Percentiles rank a stretch among this genome's conserved stretches.
These are phyloP conservation scores for Lupinus albus DNA, from an alignment of 306 rosid species.

Conservation along the genomic window DNA sequence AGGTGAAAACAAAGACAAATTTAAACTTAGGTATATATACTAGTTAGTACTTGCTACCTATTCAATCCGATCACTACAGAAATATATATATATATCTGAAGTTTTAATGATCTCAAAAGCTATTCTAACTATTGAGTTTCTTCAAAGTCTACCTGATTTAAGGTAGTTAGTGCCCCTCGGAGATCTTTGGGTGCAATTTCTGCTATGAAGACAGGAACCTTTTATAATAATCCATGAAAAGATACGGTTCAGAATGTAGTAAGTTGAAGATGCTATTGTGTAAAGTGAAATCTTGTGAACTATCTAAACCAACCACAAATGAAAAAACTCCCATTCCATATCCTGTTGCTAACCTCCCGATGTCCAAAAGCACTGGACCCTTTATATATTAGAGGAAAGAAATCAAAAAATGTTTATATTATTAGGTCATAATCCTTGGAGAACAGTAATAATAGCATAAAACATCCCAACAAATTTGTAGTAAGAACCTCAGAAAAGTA, in stretches of 20 bases:
- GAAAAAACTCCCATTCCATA: constrained; percentile 98
- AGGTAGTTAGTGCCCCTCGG: constrained; percentile 78
- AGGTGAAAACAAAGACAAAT: constrained; percentile 19
- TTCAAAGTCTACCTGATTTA: constrained; percentile 70
- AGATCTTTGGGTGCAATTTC: constrained; percentile 93
- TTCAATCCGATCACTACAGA: not conserved
- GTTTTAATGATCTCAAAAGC: constrained; percentile 7
- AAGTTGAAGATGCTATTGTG: constrained; percentile 21
- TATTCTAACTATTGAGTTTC: not conserved
- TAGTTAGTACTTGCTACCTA: constrained; percentile 4
- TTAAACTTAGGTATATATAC: constrained; percentile 9
- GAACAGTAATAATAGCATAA: constrained; percentile 16
- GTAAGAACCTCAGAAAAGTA: constrained; percentile 72
- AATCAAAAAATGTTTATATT: constrained; percentile 23
- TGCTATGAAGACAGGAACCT: constrained; percentile 90
- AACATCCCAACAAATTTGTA: constrained; percentile 17
- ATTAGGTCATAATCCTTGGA: constrained; percentile 27
- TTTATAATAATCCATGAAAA: constrained; percentile 38
- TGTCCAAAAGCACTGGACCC: constrained; percentile 72
- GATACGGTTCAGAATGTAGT: constrained; percentile 12
- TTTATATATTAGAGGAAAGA: constrained; percentile 36
- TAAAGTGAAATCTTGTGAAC: constrained; percentile 4
- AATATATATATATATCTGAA: not conserved
- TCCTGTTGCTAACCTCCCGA: constrained; percentile 94
- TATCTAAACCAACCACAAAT: constrained; percentile 61